Conservation (phyloP, 352 stramenopile genomes). For the Salisapilia sapeloensis region DNA sequence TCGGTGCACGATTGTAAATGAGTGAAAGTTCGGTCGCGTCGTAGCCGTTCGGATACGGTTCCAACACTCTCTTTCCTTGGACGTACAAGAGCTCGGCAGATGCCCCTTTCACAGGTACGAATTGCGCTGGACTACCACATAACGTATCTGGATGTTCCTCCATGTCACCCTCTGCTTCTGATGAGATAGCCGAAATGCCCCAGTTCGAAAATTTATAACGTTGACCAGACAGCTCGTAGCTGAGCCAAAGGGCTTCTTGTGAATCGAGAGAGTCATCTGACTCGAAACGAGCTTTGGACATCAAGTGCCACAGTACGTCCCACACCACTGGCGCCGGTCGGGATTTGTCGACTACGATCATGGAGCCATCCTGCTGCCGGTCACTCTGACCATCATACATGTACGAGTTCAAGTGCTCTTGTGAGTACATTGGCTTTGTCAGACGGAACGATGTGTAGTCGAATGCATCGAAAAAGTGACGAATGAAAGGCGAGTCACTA, state of each 20-base stretch:
- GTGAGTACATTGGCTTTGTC: constrained; percentile 1
- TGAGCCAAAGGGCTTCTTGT: constrained; percentile 66
- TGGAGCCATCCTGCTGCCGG: constrained; percentile 58
- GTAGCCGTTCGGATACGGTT: constrained; percentile 15
- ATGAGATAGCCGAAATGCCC: constrained; percentile 29
- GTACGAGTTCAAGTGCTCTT: constrained; percentile 18
- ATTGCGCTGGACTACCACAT: constrained; percentile 27
- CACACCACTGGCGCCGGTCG: constrained; percentile 15
- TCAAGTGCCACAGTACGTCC: constrained; percentile 48
- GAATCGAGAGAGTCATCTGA: constrained; percentile 51
- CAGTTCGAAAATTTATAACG: constrained; percentile 51
- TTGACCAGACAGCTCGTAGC: constrained; percentile 28
- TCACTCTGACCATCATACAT: constrained; percentile 19
- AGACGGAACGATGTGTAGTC: constrained; percentile 4
- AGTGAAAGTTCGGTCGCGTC: constrained; percentile 12
- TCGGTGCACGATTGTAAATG: constrained; percentile 25
- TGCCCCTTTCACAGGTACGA: too few relatives aligned
- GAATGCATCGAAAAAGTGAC: constrained; percentile 3
- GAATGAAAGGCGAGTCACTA: constrained; percentile 1
- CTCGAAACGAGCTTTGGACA: constrained; percentile 40
- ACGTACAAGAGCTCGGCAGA: constrained; percentile 13
- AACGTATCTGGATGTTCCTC: constrained; percentile 15
- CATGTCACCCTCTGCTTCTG: constrained; percentile 30
- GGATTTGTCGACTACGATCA: constrained; percentile 50
- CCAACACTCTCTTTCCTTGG: constrained; percentile 13